These are phyloP conservation scores for Pichia californica DNA, from an alignment of 805 yeast genomes.

Conservation along the genomic window DNA sequence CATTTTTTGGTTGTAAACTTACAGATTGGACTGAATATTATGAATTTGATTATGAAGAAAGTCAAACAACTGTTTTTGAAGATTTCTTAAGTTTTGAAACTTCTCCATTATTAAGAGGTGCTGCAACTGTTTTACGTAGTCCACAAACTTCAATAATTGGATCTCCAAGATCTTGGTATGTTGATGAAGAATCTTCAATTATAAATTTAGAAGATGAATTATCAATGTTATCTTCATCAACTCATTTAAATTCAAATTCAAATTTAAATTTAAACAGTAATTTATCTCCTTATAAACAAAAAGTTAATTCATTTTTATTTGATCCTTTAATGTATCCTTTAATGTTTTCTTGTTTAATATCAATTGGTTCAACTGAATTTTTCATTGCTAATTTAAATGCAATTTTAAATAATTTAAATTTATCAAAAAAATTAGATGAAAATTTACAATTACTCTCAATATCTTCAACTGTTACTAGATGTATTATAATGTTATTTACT, in stretches of 20 bases:
- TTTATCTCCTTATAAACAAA: slow-evolving; percentile 11
- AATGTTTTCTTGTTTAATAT: slow-evolving; percentile 54
- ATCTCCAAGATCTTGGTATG: slow-evolving; percentile 27
- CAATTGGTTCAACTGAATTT: slow-evolving; percentile 82
- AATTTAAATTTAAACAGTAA: neutral
- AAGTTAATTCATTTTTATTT: slow-evolving; percentile 26
- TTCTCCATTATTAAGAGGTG: slow-evolving; percentile 30
- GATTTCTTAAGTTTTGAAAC: slow-evolving; percentile 27
- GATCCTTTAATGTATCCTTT: slow-evolving; percentile 64
- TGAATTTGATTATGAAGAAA: slow-evolving; percentile 22
- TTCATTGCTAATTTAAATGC: slow-evolving; percentile 75
- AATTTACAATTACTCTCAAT: slow-evolving; percentile 35
- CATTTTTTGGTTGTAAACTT: slow-evolving; percentile 25
- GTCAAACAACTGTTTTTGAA: slow-evolving; percentile 13
- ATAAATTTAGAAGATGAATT: slow-evolving; percentile 24
- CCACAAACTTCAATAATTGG: slow-evolving; percentile 20
- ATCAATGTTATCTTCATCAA: slow-evolving; percentile 20
- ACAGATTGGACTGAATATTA: slow-evolving; percentile 23
- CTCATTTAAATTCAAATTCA: slow-evolving; percentile 1
- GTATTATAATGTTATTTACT: slow-evolving; percentile 59
- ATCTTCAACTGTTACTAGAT: slow-evolving; percentile 64
- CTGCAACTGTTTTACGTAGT: slow-evolving; percentile 26
- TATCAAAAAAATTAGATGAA: slow-evolving; percentile 16
- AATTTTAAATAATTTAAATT: slow-evolving; percentile 21
- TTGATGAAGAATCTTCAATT: slow-evolving; percentile 20